phyloP scores from a whole-genome alignment of 495 filamentous ascomycete species.

The Entonaema liquescens region DNA sequence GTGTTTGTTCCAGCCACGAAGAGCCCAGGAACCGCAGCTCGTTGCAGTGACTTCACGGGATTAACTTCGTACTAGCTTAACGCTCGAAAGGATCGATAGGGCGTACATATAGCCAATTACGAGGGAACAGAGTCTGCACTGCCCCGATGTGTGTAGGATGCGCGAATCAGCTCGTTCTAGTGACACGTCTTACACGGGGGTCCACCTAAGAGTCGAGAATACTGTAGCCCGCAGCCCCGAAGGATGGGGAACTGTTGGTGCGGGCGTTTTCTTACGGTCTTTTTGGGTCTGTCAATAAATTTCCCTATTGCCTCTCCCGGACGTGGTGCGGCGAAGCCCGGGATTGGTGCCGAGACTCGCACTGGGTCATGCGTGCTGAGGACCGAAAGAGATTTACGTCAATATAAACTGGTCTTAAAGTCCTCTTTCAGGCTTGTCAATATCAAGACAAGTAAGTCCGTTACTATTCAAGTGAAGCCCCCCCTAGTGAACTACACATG shows the following conservation, averaged over 20 bases:
- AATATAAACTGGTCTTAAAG: not conserved
- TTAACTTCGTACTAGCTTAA: conserved; percentile 2
- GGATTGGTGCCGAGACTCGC: conserved; percentile 22
- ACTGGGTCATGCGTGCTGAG: conserved; percentile 7
- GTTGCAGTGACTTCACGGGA: conserved; percentile 9
- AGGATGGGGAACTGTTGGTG: conserved; percentile 25
- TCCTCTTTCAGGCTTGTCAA: not conserved
- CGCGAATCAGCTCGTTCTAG: conserved; percentile 18
- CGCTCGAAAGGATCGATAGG: conserved; percentile 4
- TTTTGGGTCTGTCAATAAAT: conserved; percentile 6
- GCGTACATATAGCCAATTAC: conserved; percentile 30
- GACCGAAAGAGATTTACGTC: conserved; percentile 10
- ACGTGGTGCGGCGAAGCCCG: conserved; percentile 18
- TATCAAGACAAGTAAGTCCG: not conserved
- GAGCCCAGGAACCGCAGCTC: conserved; percentile 13
- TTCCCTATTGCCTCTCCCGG: conserved; percentile 12
- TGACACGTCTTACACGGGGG: conserved; percentile 34
- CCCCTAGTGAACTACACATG: not conserved
- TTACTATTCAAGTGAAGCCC: not conserved
- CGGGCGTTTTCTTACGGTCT: conserved; percentile 24
- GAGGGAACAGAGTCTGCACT: conserved; percentile 19
- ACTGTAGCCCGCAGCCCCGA: conserved; percentile 11
- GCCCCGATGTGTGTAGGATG: conserved; percentile 30
- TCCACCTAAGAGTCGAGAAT: conserved; percentile 19
- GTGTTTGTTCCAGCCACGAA: conserved; percentile 35